phyloP scores from a whole-genome alignment of 2,329 filamentous ascomycete genomes.

The Alternaria burnsii region DNA sequence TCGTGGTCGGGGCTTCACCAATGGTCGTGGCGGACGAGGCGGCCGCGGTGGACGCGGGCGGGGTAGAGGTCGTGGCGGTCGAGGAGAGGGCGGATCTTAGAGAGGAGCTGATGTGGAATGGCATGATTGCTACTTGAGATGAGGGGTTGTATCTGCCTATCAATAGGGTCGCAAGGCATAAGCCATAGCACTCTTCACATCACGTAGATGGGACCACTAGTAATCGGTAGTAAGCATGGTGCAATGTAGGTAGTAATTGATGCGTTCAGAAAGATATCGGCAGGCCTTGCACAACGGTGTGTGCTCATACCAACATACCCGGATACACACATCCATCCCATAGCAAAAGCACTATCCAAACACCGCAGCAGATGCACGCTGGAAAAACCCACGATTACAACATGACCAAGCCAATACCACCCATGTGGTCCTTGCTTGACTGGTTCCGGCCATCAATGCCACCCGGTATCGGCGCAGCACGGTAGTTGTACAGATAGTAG shows the following conservation, averaged over 20 bases:
- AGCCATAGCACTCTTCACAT: background rate
- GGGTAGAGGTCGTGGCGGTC: background rate
- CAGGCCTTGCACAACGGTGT: background rate
- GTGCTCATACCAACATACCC: background rate
- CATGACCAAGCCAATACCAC: slow-evolving; percentile 91
- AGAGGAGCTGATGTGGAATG: background rate
- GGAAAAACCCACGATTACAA: slow-evolving; percentile 54
- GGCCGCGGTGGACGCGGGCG: slow-evolving; percentile 2
- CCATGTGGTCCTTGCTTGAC: slow-evolving; percentile 78
- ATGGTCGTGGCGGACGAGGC: background rate
- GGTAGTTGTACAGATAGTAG: slow-evolving; percentile 98
- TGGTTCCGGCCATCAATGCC: slow-evolving; percentile 83
- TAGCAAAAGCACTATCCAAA: background rate
- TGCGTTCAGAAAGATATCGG: background rate
- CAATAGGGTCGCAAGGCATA: background rate
- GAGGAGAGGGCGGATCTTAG: background rate
- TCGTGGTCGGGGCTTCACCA: background rate
- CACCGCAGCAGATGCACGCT: background rate
- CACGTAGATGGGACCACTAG: background rate
- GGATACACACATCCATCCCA: background rate
- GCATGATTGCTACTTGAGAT: background rate
- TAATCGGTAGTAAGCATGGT: background rate
- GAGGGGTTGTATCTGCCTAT: background rate
- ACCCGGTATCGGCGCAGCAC: slow-evolving; percentile 82
- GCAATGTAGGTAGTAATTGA: background rate